Evolutionary conservation across 495 filamentous ascomycete genomes (phyloP).

Genomic region (Aspergillus ellipticus): DNA sequence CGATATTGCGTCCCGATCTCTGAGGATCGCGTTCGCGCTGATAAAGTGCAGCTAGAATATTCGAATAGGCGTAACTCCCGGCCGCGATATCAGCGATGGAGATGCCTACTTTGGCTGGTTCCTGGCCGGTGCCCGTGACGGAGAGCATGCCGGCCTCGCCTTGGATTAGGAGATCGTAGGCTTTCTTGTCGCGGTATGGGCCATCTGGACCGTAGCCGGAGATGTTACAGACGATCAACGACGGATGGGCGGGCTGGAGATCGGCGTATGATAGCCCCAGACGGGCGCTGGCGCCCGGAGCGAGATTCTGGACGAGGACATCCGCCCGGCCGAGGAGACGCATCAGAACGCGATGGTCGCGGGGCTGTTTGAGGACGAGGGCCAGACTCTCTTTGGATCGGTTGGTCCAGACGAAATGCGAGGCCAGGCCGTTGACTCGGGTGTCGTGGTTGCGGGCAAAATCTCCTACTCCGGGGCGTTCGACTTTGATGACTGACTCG

Average conservation of each 20-base stretch:
- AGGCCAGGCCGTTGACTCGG: conserved; percentile 43
- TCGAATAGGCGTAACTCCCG: conserved; percentile 49
- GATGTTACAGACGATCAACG: conserved; percentile 52
- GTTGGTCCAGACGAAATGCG: conserved; percentile 53
- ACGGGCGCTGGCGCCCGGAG: conserved; percentile 45
- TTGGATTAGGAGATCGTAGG: conserved; percentile 54
- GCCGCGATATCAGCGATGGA: conserved; percentile 51
- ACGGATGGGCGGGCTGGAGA: conserved; percentile 36
- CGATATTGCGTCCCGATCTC: conserved; percentile 36
- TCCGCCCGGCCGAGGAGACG: conserved; percentile 42
- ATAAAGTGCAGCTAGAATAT: conserved; percentile 46
- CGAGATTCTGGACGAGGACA: conserved; percentile 51
- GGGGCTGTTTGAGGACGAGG: conserved; percentile 41
- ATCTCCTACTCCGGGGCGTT: conserved; percentile 45
- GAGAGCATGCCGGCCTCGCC: conserved; percentile 51
- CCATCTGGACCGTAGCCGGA: conserved; percentile 49
- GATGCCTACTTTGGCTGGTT: conserved; percentile 49
- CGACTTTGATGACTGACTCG: conserved; percentile 53
- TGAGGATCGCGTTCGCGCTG: conserved; percentile 41
- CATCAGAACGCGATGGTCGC: conserved; percentile 41
- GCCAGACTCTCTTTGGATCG: conserved; percentile 50
- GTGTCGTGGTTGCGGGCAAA: conserved; percentile 50
- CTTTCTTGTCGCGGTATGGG: conserved; percentile 51
- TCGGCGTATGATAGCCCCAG: conserved; percentile 43
- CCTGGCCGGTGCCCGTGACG: conserved; percentile 42